phyloP scores from a whole-genome alignment of 129 eudicot genomes.

The Glebionis coronaria region DNA sequence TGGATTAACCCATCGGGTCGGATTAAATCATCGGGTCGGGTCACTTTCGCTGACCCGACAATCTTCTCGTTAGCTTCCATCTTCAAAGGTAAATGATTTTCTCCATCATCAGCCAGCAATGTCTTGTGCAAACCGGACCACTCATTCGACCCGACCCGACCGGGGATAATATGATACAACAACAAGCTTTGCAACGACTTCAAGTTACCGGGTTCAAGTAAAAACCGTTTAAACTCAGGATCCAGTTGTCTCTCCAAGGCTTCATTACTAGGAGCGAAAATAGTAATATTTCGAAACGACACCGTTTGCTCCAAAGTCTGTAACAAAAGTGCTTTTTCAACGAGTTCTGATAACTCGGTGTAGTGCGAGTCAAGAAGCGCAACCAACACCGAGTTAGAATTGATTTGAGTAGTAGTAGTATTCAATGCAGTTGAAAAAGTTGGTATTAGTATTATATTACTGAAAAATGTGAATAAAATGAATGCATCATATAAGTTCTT shows the following conservation, averaged over 20 bases:
- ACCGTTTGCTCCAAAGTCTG: constrained; percentile 71
- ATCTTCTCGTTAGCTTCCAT: constrained; percentile 29
- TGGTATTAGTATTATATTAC: constrained; percentile 39
- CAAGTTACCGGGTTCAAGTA: constrained; percentile 78
- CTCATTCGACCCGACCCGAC: constrained; percentile 58
- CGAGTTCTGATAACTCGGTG: constrained; percentile 80
- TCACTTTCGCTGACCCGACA: constrained; percentile 48
- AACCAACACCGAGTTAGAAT: constrained; percentile 80
- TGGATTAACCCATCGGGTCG: constrained; percentile 91
- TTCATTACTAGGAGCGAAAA: constrained; percentile 83
- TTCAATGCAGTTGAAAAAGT: constrained; percentile 17
- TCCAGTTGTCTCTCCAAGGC: constrained; percentile 68
- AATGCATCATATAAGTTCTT: constrained; percentile 49
- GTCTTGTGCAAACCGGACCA: constrained; percentile 55
- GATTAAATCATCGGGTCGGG: constrained; percentile 55
- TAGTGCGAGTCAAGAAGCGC: constrained; percentile 89
- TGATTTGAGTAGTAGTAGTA: constrained; percentile 58
- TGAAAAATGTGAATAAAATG: constrained; percentile 14
- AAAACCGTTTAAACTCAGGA: constrained; percentile 81
- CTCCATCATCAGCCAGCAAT: constrained; percentile 34
- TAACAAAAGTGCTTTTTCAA: constrained; percentile 75
- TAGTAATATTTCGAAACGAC: constrained; percentile 62
- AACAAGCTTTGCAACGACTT: constrained; percentile 65
- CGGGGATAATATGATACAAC: constrained; percentile 66
- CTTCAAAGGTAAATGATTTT: constrained; percentile 26